A percentile compares a stretch with the other conserved stretches of the same genome.
Conservation (phyloP, 2,329 filamentous ascomycete genomes). For the Trichoderma sp. region DNA sequence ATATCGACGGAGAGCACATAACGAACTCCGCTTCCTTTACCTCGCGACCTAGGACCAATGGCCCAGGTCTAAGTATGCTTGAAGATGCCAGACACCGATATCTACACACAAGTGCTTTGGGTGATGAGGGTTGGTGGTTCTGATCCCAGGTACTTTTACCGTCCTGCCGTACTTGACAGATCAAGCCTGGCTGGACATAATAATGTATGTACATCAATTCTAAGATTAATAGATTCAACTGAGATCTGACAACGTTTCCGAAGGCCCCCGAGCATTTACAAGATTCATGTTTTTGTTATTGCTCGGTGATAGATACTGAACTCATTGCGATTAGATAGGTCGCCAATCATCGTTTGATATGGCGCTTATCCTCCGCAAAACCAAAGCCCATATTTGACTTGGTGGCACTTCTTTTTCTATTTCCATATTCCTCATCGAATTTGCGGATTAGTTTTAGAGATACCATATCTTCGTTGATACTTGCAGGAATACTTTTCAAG, state of each 20-base stretch:
- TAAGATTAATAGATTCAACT: background rate
- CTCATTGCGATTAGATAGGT: background rate
- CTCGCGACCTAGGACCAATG: background rate
- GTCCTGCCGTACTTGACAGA: background rate
- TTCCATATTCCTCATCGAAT: conserved; percentile 94
- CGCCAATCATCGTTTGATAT: background rate
- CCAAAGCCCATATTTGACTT: conserved; percentile 59
- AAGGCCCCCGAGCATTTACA: background rate
- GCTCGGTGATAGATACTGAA: background rate
- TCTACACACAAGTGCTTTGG: background rate
- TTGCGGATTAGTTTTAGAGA: conserved; percentile 82
- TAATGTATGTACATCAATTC: background rate
- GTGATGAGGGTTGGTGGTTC: background rate
- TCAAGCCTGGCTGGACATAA: background rate
- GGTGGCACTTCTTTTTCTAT: conserved; percentile 66
- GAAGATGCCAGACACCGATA: background rate
- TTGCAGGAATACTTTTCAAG: conserved; percentile 84
- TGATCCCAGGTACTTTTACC: background rate
- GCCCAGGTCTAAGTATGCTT: background rate
- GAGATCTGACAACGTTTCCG: background rate
- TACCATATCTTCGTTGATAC: conserved; percentile 90
- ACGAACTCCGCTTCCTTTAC: background rate
- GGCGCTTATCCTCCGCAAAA: conserved; percentile 39
- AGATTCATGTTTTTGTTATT: background rate
- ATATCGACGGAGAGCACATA: conserved; percentile 42